Conservation (phyloP, 2,329 filamentous ascomycete species). For the Verticillium tricorpus region DNA sequence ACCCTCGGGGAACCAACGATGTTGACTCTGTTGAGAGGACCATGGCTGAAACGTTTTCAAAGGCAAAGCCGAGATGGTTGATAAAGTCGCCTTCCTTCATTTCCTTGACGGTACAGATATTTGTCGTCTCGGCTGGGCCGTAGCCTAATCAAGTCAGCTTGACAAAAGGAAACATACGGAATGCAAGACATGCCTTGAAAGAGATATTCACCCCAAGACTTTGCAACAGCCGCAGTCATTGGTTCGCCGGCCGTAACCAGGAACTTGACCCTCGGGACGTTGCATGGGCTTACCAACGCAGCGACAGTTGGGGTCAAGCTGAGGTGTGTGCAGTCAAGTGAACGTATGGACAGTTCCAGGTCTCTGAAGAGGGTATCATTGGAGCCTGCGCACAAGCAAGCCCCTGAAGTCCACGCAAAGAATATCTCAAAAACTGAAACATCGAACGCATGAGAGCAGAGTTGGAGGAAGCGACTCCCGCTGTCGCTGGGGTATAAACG, state of each 20-base stretch:
- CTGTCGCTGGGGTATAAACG: conserved; percentile 57
- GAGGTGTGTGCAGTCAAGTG: conserved; percentile 67
- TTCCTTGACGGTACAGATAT: conserved; percentile 74
- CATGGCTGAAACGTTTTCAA: conserved; percentile 72
- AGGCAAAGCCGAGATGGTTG: conserved; percentile 70
- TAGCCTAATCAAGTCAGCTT: conserved; percentile 44
- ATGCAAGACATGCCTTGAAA: conserved; percentile 54
- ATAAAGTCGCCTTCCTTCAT: conserved; percentile 55
- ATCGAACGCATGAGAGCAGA: conserved; percentile 81
- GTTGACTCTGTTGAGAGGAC: conserved; percentile 47
- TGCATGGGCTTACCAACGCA: conserved; percentile 62
- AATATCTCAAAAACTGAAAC: conserved; percentile 90
- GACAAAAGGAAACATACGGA: not conserved
- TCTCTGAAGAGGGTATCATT: conserved; percentile 73
- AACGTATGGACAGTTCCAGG: conserved; percentile 62
- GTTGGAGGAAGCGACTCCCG: conserved; percentile 65
- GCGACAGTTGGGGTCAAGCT: conserved; percentile 85
- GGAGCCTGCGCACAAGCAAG: conserved; percentile 70
- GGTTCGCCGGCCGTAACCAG: conserved; percentile 79
- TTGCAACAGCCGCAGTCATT: conserved; percentile 66
- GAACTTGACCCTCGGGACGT: conserved; percentile 68
- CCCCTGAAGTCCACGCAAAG: conserved; percentile 73
- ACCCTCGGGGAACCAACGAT: conserved; percentile 60
- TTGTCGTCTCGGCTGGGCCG: conserved; percentile 81
- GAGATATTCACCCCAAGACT: conserved; percentile 64